Percentiles rank a stretch among this genome's conserved stretches.
Conservation (phyloP, 441 rosid genomes). For the Bruguiera hainesii region DNA sequence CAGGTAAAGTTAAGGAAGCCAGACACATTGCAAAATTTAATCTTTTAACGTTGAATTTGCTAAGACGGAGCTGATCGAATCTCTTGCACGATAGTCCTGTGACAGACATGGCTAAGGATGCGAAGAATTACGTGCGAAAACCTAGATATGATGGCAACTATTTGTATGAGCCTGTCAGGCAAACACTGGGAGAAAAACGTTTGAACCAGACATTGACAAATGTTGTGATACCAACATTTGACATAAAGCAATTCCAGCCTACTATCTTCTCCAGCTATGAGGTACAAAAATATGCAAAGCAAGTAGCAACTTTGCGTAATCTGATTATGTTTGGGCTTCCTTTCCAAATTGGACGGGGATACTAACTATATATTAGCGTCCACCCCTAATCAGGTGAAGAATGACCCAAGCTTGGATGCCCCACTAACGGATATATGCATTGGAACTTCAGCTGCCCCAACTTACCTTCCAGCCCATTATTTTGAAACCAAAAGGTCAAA, state of each 20-base stretch:
- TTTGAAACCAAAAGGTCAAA: constrained; percentile 37
- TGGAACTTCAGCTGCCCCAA: constrained; percentile 79
- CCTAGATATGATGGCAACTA: constrained; percentile 30
- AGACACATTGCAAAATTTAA: no score
- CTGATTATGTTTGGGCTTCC: not conserved
- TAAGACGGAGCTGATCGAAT: no score
- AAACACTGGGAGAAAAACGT: constrained; percentile 29
- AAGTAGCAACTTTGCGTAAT: not conserved
- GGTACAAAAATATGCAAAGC: constrained; percentile 13
- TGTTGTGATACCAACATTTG: constrained; percentile 49
- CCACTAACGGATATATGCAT: constrained; percentile 55
- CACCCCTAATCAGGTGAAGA: constrained; percentile 32
- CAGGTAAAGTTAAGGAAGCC: constrained; percentile 9
- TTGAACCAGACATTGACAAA: constrained; percentile 38
- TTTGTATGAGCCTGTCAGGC: constrained; percentile 24
- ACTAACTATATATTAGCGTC: not conserved
- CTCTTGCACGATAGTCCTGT: constrained; percentile 2
- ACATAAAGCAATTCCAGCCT: constrained; percentile 46
- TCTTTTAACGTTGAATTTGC: not conserved
- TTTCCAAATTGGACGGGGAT: not conserved
- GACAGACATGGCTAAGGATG: not conserved
- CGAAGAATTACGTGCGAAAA: no score
- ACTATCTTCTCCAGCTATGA: constrained; percentile 38
- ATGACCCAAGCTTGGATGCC: constrained; percentile 40
- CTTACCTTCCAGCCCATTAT: constrained; percentile 67